A percentile compares a stretch with the other conserved stretches of the same genome.
These are phyloP conservation scores for Castanopsis chinensis DNA, from an alignment of 306 rosid species.

Conservation along the genomic window DNA sequence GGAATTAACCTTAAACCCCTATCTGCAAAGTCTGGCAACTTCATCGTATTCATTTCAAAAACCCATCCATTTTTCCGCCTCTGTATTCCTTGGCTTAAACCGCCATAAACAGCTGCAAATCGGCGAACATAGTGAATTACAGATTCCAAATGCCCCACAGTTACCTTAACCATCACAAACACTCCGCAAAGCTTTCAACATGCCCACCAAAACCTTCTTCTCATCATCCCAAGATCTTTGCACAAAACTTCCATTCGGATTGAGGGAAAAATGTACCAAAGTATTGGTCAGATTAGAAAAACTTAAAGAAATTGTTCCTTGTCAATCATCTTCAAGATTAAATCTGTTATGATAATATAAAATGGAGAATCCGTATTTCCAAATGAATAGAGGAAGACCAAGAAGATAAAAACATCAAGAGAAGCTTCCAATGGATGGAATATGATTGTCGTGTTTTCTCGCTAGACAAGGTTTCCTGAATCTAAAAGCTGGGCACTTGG, in stretches of 20 bases:
- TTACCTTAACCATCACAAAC: constrained; percentile 14
- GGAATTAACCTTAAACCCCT: no score
- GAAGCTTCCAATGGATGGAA: no score
- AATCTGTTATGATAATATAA: constrained; percentile 7
- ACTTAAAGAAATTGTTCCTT: constrained; percentile 14
- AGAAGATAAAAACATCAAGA: no score
- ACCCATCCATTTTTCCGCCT: constrained; percentile 22
- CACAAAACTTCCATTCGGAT: constrained; percentile 12
- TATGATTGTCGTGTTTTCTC: background rate
- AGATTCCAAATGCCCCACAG: constrained; percentile 24
- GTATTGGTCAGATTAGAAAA: background rate
- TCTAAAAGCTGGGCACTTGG: no score
- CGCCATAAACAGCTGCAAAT: no score
- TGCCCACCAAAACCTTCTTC: background rate
- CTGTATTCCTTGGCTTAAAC: constrained; percentile 9
- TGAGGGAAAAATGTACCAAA: background rate
- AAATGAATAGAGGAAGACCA: background rate
- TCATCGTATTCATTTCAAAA: background rate
- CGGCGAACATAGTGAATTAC: background rate
- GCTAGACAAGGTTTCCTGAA: constrained; percentile 10
- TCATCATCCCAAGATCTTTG: background rate
- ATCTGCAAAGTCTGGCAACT: constrained; percentile 29
- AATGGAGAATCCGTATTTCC: constrained; percentile 31
- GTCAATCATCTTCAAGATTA: constrained; percentile 2
- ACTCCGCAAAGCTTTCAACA: background rate